Percentiles rank a stretch among this genome's conserved stretches.
phyloP scores from a whole-genome alignment of 768 basidiomycete genomes.

The Phanerodontia chrysosporium region DNA sequence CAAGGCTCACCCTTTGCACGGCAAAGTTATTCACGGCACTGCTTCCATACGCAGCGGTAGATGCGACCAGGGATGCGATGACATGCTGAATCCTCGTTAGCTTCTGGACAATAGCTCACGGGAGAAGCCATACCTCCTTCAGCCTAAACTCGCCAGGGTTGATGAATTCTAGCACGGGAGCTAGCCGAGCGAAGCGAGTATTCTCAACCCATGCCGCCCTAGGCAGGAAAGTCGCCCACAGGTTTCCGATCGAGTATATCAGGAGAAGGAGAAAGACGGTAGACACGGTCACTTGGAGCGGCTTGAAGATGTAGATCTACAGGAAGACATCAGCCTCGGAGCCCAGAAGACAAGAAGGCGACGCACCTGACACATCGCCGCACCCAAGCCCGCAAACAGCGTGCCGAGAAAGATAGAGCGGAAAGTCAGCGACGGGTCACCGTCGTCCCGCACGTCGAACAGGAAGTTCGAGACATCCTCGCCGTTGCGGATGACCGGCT shows the following conservation, averaged over 20 bases:
- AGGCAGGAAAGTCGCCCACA: conserved; percentile 48
- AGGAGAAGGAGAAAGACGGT: conserved; percentile 55
- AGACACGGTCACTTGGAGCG: conserved; percentile 45
- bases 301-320: conserved; percentile 60
- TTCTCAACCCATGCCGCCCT: conserved; percentile 38
- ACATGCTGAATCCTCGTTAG: conserved; percentile 40
- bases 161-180: conserved; percentile 39
- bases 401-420: conserved; percentile 55
- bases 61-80: conserved; percentile 50
- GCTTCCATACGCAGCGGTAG: conserved; percentile 50
- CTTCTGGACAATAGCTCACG: not conserved
- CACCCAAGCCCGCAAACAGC: conserved; percentile 51
- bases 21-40: conserved; percentile 57
- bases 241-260: conserved; percentile 45
- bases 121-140: conserved; percentile 44
- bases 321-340: not conserved
- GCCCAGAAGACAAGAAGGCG: not conserved
- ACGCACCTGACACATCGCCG: conserved; percentile 51
- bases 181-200: conserved; percentile 39
- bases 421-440: conserved; percentile 51
- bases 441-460: conserved; percentile 57
- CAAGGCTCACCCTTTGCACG: conserved; percentile 44
- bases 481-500: conserved; percentile 32
- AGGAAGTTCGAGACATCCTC: conserved; percentile 49
- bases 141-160: conserved; percentile 56